phyloP scores from a whole-genome alignment of 306 rosid genomes.

The Echinosophora koreensis region DNA sequence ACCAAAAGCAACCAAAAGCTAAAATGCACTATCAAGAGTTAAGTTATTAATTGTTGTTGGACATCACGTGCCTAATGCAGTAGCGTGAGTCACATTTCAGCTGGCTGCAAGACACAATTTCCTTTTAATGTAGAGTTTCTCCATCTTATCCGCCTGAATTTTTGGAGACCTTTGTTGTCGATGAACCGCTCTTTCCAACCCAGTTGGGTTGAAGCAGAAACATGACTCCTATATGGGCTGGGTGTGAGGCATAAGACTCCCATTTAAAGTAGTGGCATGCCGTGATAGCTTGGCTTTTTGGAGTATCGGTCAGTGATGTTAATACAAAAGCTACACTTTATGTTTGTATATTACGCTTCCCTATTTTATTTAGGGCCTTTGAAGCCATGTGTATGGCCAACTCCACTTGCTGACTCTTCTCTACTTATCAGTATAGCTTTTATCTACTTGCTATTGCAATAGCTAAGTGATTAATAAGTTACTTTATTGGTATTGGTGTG shows the following conservation, averaged over 20 bases:
- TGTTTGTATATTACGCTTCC: conserved; percentile 18
- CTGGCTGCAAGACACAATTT: not conserved
- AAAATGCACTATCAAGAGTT: too few species aligned
- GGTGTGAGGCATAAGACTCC: not conserved
- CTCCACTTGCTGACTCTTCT: conserved; percentile 29
- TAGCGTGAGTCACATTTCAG: too few species aligned
- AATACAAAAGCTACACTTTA: conserved; percentile 24
- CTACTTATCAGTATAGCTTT: conserved; percentile 13
- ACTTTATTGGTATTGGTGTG: conserved; percentile 32
- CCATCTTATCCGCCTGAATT: not conserved
- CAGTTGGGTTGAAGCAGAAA: not conserved
- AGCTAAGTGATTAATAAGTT: not conserved
- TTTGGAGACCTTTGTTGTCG: not conserved
- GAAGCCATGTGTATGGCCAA: conserved; percentile 22
- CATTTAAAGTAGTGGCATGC: not conserved
- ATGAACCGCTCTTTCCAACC: not conserved
- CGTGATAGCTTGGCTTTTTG: conserved; percentile 13
- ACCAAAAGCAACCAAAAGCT: too few species aligned
- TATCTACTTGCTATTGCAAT: conserved; percentile 36
- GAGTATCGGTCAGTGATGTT: conserved; percentile 1
- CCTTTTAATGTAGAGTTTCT: not conserved
- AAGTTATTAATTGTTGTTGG: too few species aligned
- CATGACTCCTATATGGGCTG: not conserved
- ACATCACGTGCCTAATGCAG: too few species aligned
- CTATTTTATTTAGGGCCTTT: conserved; percentile 15